Evolutionary conservation across 345 rosid genomes (phyloP).

Genomic region (Populus nigra): DNA sequence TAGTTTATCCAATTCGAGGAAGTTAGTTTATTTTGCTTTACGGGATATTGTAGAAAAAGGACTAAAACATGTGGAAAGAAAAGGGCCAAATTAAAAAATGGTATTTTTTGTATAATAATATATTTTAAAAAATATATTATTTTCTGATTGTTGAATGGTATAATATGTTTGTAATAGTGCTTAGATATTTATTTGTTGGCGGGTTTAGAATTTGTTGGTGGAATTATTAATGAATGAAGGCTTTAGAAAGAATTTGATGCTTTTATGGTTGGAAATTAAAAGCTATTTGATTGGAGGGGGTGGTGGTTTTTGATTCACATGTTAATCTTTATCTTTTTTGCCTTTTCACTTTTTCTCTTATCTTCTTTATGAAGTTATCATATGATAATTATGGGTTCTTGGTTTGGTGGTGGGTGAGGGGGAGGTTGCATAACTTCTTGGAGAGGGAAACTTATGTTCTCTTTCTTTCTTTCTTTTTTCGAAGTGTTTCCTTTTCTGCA

Average conservation of each 20-base stretch:
- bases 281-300: slow-evolving; percentile 5
- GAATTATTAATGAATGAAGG: neutral
- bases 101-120: neutral
- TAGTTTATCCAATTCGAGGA: neutral
- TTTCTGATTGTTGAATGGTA: neutral
- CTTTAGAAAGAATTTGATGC: slow-evolving; percentile 23
- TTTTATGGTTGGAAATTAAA: slow-evolving; percentile 22
- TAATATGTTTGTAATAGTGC: neutral
- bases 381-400: slow-evolving; percentile 10
- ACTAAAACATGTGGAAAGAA: neutral
- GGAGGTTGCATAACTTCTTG: neutral
- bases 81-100: neutral
- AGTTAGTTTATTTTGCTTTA: neutral
- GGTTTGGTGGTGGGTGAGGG: slow-evolving; percentile 16
- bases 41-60: neutral
- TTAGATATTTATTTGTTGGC: neutral
- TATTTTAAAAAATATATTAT: neutral
- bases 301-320: slow-evolving; percentile 37
- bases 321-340: slow-evolving; percentile 11
- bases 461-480: neutral
- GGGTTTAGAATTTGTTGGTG: slow-evolving; percentile 13
- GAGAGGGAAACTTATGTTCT: neutral
- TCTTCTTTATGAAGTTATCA: slow-evolving; percentile 35
- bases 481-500: neutral
- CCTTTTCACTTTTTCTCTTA: slow-evolving; percentile 16